Evolutionary conservation across 345 rosid genomes (phyloP), one percentile per base, ranked within the genome.

Genomic region (Syzygium aromaticum): DNA sequence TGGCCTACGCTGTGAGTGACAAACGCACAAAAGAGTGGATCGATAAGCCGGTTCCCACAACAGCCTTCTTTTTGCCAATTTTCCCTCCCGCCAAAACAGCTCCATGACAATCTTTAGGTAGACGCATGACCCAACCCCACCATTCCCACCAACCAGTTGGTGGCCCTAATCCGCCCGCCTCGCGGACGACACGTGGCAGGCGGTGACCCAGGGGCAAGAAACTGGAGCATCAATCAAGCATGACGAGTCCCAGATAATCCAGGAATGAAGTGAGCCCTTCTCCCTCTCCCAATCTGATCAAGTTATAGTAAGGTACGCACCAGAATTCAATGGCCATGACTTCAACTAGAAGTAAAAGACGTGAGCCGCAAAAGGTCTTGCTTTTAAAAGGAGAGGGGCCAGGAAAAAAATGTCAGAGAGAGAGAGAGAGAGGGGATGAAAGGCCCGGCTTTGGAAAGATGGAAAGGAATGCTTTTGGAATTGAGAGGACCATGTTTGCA

Each of bases 401-500:
- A 73, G 46, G 46, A 73, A 19, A 73, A 40, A 73, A 8, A 17
- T 73, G 80, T 33, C 80, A 40, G 46, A 67, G 28, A 61, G 61
- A 57, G 61, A 56, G 59, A 67, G 3, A 67, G 46, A 33, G 78
- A 64, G 77, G 8, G 90, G 91, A 77, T 84, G 77, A 89, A 77
- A 86, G 88, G 59, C 53, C 87, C 11, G 90, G 63, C 88, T 63
- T 38, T 64, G 77, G 90, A 89, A 91, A 85, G 88, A 83, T 16
- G 59, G 59, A 86, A 86, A 89, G 61, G 46, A 61, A 51, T 87
- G 88, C 93, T 91, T 91, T 90, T 85, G 90, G 33, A 89, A 88
- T 87, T 64, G 86, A 86, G 56, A 88, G 92, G 90, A 89, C 90
- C 89, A 84, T 77, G 51, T 54, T 25, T 85, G 87, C 90, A 87